Base-by-base conservation (phyloP, 768 basidiomycete genomes). In the Lactarius deliciosus region DNA sequence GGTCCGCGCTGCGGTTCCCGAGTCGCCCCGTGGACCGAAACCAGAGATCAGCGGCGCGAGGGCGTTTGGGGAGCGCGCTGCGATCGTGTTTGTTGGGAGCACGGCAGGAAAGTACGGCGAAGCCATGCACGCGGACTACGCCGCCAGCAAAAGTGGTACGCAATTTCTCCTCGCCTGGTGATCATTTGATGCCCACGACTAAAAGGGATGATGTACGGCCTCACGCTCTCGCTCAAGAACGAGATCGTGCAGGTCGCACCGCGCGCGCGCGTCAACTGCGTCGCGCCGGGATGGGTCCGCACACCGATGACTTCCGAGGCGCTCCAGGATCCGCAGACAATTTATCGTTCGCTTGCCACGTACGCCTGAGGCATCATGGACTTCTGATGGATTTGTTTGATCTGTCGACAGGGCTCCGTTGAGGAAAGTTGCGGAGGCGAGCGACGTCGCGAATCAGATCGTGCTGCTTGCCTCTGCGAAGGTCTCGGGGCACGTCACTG, bases 181-280 rank as follows among this genome's bases (percentile, higher is more conserved):
- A 30, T 30, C 30, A 5, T 5, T 30, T 30, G 30, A 30, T 6
- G 8, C 50, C 50, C 0, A 11, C 50, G 10, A 13, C 25, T 1
- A 9, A 20, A 22, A 88, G 88, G 84, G 5, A 81, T 89, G 79
- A 90, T 90, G 89, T 87, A 89, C 68, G 91, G 89, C 1, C 72
- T 91, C 40, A 84, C 83, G 5, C 76, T 86, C 71, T 79, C 85
- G 6, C 79, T 91, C 69, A 91, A 92, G 77, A 92, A 91, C 74
- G 90, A 92, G 76, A 90, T 91, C 62, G 90, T 92, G 55, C 84
- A 85, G 75, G 83, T 91, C 65, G 90, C 89, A 0, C 87, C 89
- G 0, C 80, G 75, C 63, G 91, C 83, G 0, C 80, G 90, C n/a
- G 89, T 91, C 3, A 91, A 91, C 69, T 79, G 80, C 55, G 80